Conservation (phyloP, 371 early-diverging fungal genomes). For the Parasitella parasitica region DNA sequence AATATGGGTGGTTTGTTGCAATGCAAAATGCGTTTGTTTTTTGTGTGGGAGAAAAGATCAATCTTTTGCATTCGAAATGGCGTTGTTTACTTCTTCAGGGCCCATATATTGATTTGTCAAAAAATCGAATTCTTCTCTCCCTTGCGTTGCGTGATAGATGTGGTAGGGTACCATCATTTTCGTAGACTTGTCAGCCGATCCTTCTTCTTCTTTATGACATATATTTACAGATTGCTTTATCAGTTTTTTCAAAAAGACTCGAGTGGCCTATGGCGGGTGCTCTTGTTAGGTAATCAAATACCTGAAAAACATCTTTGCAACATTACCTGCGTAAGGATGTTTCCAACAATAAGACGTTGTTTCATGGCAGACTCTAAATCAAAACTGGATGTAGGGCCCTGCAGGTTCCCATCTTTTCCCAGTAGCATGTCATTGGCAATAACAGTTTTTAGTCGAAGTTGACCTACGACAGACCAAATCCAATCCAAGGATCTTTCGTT, state of each 20-base stretch:
- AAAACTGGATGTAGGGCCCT: slow-evolving; percentile 23
- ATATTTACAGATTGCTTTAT: slow-evolving; percentile 25
- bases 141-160: slow-evolving; percentile 48
- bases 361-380: slow-evolving; percentile 35
- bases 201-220: slow-evolving; percentile 27
- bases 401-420: slow-evolving; percentile 36
- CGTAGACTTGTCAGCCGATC: slow-evolving; percentile 15
- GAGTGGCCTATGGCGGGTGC: slow-evolving; percentile 28
- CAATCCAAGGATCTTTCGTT: slow-evolving; percentile 43
- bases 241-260: slow-evolving; percentile 31
- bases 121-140: slow-evolving; percentile 50
- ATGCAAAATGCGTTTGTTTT: no score
- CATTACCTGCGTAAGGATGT: slow-evolving; percentile 27
- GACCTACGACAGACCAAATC: slow-evolving; percentile 48
- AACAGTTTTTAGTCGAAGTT: slow-evolving; percentile 35
- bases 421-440: slow-evolving; percentile 42
- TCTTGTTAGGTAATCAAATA: no score
- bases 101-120: slow-evolving; percentile 54
- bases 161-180: slow-evolving; percentile 55
- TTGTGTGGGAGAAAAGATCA: background rate
- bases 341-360: slow-evolving; percentile 40
- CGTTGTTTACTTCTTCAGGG: slow-evolving; percentile 11
- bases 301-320: no score
- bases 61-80: background rate
- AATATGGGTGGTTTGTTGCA: no score